Conservation (phyloP, 2,329 filamentous ascomycete genomes). For the Fusarium clavum region DNA sequence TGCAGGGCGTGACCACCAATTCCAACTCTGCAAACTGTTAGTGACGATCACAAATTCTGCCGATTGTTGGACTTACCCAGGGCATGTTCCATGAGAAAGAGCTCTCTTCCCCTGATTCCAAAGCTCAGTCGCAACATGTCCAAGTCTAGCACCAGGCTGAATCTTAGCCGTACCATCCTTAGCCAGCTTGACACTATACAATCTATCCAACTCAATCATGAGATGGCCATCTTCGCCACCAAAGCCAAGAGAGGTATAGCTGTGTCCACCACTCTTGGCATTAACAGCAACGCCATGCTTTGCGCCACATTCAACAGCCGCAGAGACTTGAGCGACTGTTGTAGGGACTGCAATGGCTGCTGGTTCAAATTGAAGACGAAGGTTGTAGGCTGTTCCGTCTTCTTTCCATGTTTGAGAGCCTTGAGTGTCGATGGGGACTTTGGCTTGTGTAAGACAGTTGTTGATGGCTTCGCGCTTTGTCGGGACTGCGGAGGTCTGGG, state of each 20-base stretch:
- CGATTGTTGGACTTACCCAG: conserved; percentile 52
- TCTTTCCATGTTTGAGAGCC: conserved; percentile 47
- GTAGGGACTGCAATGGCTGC: conserved; percentile 49
- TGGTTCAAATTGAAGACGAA: conserved; percentile 50
- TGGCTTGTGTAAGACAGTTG: conserved; percentile 46
- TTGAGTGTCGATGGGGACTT: conserved; percentile 41
- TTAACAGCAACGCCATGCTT: conserved; percentile 60
- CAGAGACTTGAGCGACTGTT: conserved; percentile 56
- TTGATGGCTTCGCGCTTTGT: conserved; percentile 43
- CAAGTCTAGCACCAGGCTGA: conserved; percentile 62
- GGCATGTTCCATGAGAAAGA: conserved; percentile 64
- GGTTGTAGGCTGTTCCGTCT: conserved; percentile 51
- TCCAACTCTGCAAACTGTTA: conserved; percentile 43
- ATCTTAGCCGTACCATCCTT: conserved; percentile 41
- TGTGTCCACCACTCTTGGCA: conserved; percentile 64
- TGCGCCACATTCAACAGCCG: conserved; percentile 60
- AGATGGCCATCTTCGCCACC: conserved; percentile 57
- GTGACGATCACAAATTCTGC: neutral
- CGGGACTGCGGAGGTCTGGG: conserved; percentile 18
- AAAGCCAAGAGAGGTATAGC: conserved; percentile 62
- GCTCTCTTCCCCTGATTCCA: conserved; percentile 56
- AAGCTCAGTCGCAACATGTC: conserved; percentile 58
- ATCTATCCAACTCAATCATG: conserved; percentile 56
- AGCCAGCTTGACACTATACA: conserved; percentile 50
- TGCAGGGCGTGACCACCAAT: conserved; percentile 48